These are phyloP conservation scores for Poterioochromonas sp. DNA, from an alignment of 352 stramenopile genomes.

Conservation along the genomic window DNA sequence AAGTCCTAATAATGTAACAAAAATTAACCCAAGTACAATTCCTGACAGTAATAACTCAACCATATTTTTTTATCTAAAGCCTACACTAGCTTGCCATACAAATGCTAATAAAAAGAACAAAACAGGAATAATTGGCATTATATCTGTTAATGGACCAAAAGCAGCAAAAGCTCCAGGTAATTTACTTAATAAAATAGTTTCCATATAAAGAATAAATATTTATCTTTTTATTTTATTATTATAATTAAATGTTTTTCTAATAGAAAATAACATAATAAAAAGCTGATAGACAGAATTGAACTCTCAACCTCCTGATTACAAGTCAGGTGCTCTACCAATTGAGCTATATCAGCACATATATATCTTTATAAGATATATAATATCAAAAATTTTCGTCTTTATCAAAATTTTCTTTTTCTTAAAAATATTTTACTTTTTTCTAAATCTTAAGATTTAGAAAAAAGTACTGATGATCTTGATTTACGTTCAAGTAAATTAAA, in stretches of 20 bases:
- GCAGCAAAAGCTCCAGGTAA: constrained; percentile 29
- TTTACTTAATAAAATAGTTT: constrained; percentile 32
- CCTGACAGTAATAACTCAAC: constrained; percentile 28
- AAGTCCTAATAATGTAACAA: constrained; percentile 21
- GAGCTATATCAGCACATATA: constrained; percentile 7
- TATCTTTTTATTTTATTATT: constrained; percentile 28
- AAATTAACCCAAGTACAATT: constrained; percentile 29
- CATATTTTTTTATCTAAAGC: constrained; percentile 33
- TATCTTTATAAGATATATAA: neutral
- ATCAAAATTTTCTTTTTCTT: neutral
- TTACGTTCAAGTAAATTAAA: constrained; percentile 31
- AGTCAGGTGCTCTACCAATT: constrained; percentile 32
- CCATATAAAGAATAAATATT: neutral
- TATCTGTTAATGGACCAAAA: constrained; percentile 31
- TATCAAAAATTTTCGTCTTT: neutral
- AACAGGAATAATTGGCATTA: constrained; percentile 24
- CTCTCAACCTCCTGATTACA: constrained; percentile 30
- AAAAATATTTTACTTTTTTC: constrained; percentile 7
- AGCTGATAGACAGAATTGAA: constrained; percentile 31
- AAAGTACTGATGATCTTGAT: constrained; percentile 12
- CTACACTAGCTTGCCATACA: constrained; percentile 34
- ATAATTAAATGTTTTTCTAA: constrained; percentile 20
- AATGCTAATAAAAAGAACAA: constrained; percentile 35
- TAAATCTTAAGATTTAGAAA: constrained; percentile 15
- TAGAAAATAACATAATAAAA: constrained; percentile 10